Percentiles rank a stretch among this genome's conserved stretches.
Conservation (phyloP, 1,139 yeast species). For the Sugiyamaella castrensis region DNA sequence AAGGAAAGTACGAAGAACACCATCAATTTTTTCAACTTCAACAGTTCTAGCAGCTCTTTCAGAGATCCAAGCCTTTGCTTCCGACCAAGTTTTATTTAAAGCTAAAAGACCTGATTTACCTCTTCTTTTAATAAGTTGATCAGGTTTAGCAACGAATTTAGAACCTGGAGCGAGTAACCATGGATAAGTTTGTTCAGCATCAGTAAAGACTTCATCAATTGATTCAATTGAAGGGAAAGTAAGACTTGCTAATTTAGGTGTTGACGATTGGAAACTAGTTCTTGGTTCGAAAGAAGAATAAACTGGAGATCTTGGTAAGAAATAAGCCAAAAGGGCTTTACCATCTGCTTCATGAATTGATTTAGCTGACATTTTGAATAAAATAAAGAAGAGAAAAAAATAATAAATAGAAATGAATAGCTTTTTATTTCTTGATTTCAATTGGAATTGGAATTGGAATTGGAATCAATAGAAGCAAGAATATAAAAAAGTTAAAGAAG, state of each 20-base stretch:
- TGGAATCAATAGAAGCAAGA: too few relatives aligned
- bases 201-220: conserved; percentile 36
- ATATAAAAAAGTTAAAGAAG: too few relatives aligned
- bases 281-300: conserved; percentile 35
- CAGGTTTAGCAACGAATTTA: conserved; percentile 47
- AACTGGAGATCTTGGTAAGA: conserved; percentile 42
- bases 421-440: too few relatives aligned
- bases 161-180: conserved; percentile 42
- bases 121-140: conserved; percentile 47
- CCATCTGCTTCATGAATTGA: conserved; percentile 49
- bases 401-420: too few relatives aligned
- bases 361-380: conserved; percentile 41
- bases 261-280: conserved; percentile 38
- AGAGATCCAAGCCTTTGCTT: conserved; percentile 44
- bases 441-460: too few relatives aligned
- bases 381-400: too few relatives aligned
- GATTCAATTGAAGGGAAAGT: conserved; percentile 35
- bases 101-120: conserved; percentile 47
- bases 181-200: conserved; percentile 42
- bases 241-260: conserved; percentile 43
- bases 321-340: conserved; percentile 45
- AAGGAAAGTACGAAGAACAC: conserved; percentile 42
- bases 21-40: conserved; percentile 43
- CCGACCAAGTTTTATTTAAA: conserved; percentile 46
- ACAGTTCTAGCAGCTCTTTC: conserved; percentile 43